Evolutionary conservation across 495 filamentous ascomycete genomes (phyloP).

Genomic region (Trichocladium uniseriatum): DNA sequence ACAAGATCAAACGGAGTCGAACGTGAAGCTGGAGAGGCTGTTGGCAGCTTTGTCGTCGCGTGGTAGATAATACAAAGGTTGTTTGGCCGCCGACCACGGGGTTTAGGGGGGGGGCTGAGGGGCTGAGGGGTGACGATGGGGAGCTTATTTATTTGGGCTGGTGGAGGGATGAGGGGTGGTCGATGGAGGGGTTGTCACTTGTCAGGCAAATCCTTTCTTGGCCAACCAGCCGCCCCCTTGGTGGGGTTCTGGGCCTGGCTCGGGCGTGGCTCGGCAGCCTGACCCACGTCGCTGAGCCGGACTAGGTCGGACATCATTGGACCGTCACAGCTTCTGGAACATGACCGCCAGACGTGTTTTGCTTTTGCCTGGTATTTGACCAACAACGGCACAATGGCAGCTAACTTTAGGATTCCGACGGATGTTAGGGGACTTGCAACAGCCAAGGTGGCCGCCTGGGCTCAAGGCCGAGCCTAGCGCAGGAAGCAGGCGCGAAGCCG

Average conservation of each 20-base stretch:
- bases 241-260: conserved; percentile 5
- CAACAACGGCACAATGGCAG: too few relatives aligned
- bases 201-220: conserved; percentile 1
- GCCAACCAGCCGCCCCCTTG: conserved; percentile 12
- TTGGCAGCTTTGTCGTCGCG: background rate
- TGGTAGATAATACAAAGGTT: background rate
- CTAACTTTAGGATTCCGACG: too few relatives aligned
- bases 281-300: background rate
- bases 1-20: background rate
- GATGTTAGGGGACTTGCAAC: too few relatives aligned
- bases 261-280: background rate
- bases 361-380: too few relatives aligned
- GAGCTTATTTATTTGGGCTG: conserved; percentile 24
- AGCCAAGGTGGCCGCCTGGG: too few relatives aligned
- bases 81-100: background rate
- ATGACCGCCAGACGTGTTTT: background rate
- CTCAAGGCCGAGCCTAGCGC: too few relatives aligned
- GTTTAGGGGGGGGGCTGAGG: background rate
- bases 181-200: conserved; percentile 14
- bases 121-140: conserved; percentile 9
- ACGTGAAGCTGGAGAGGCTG: conserved; percentile 2
- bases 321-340: conserved; percentile 13
- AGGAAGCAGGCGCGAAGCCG: too few relatives aligned
- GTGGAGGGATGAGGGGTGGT: conserved; percentile 13
- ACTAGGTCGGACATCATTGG: conserved; percentile 1